A percentile compares a stretch with the other conserved stretches of the same genome.
Conservation (phyloP, 2,329 filamentous ascomycete species). For the Phyllosticta citrichinensis region DNA sequence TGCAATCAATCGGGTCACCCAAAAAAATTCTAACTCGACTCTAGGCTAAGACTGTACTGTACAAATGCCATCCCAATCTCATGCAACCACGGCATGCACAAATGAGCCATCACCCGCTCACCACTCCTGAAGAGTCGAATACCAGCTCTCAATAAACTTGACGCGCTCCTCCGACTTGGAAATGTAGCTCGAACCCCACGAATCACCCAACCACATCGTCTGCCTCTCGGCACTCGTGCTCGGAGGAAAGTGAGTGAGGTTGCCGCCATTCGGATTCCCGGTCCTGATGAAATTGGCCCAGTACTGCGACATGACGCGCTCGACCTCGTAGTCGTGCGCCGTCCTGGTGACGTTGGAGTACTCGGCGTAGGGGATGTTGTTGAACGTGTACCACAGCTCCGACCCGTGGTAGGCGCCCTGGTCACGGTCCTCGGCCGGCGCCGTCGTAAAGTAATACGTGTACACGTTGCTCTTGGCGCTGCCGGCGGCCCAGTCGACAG, state of each 20-base stretch:
- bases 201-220: slow-evolving; percentile 4
- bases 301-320: not conserved
- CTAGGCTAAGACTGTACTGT: too few species aligned
- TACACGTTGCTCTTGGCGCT: slow-evolving; percentile 18
- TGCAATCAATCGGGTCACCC: too few species aligned
- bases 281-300: slow-evolving; percentile 9
- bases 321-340: slow-evolving; percentile 22
- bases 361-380: slow-evolving; percentile 22
- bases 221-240: not conserved
- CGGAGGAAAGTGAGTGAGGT: not conserved
- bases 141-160: not conserved
- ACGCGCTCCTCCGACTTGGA: not conserved
- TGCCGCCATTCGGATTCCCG: not conserved
- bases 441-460: slow-evolving; percentile 30
- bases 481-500: slow-evolving; percentile 14
- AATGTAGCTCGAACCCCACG: not conserved
- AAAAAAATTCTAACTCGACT: too few species aligned
- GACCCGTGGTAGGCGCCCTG: slow-evolving; percentile 29
- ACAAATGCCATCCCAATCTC: too few species aligned
- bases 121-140: slow-evolving; percentile 1
- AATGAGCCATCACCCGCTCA: not conserved
- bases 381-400: slow-evolving; percentile 31
- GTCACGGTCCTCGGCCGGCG: slow-evolving; percentile 23
- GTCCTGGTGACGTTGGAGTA: slow-evolving; percentile 15
- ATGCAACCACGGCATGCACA: not conserved